Evolutionary conservation across 805 yeast genomes (phyloP), one percentile per base, ranked within the genome.

Genomic region (Nakazawaea populi): DNA sequence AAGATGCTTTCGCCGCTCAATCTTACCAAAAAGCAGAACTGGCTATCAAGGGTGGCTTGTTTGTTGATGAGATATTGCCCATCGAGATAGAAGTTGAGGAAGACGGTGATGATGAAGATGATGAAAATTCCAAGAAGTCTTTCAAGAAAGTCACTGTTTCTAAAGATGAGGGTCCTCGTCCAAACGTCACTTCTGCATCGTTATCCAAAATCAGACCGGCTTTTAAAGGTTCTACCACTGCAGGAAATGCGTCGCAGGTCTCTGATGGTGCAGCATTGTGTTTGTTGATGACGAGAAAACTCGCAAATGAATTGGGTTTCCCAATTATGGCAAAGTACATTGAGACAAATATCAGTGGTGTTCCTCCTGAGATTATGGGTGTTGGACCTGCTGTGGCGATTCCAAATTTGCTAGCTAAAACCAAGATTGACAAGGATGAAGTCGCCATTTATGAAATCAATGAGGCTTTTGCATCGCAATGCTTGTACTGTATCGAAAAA

Each of bases 311-410:
- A 59, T 70, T 83, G 52, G 84, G 85, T 39, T 76, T 87, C 59
- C 84, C 87, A 50, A 82, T 89, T 54, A 61, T 85, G 52, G 99
- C 85, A 55, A 88, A 87, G 73, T 92, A 80, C 60, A 82, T 90
- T 55, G 85, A 83, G 59, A 83, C 88, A 62, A 79, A 85, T 58
- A 74, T 83, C 40, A 92, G 87, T 51, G 99, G 99, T 60, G 97
- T 91, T 44, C 96, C 97, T 51, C 97, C 97, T 27, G 96, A 89
- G 70, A 81, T 91, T 54, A 92, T 92, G 99, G 99, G 98, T 53
- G 83, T 92, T 60, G 99, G 98, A 42, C 99, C 99, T 52, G 97
- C 96, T 30, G 82, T 79, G 60, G 99, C 98, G 53, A 91, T 92
- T 61, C 98, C 99, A 55, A 79, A 78, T 51, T 84, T 89, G 18